Evolutionary conservation across 2,329 filamentous ascomycete species (phyloP).

Genomic region (Pezicula carpinea): DNA sequence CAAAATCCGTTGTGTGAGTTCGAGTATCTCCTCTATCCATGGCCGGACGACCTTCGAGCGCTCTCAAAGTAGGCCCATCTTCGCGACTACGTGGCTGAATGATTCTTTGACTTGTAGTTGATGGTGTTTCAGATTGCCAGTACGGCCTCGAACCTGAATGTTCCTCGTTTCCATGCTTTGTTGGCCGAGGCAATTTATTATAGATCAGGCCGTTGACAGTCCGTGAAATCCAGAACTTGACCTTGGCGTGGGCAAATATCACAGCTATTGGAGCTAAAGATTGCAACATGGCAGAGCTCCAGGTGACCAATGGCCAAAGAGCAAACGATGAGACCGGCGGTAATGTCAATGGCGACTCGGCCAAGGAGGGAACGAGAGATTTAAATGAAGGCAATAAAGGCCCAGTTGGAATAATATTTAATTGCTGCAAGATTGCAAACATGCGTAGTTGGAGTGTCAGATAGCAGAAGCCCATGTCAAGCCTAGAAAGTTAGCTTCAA

Average conservation of each 20-base stretch:
- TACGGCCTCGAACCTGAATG: slow-evolving; percentile 9
- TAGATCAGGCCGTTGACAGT: slow-evolving; percentile 26
- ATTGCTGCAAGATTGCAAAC: slow-evolving; percentile 28
- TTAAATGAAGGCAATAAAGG: slow-evolving; percentile 16
- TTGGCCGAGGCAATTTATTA: slow-evolving; percentile 23
- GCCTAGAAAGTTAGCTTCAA: slow-evolving; percentile 17
- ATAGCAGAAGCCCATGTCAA: slow-evolving; percentile 18
- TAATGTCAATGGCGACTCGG: slow-evolving; percentile 20
- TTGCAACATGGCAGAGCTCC: slow-evolving; percentile 9
- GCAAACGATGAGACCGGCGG: slow-evolving; percentile 10
- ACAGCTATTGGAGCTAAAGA: slow-evolving; percentile 22
- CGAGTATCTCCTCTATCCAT: slow-evolving; percentile 12
- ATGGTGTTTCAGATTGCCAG: slow-evolving; percentile 11
- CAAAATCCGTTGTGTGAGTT: slow-evolving; percentile 8
- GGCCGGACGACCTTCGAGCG: slow-evolving; percentile 24
- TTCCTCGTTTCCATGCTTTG: slow-evolving; percentile 14
- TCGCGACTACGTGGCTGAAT: slow-evolving; percentile 6
- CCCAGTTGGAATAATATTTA: slow-evolving; percentile 21
- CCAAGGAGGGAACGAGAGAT: slow-evolving; percentile 26
- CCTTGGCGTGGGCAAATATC: slow-evolving; percentile 18
- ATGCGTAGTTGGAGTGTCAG: slow-evolving; percentile 24
- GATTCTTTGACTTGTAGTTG: slow-evolving; percentile 11
- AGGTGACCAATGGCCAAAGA: slow-evolving; percentile 13
- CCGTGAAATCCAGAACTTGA: slow-evolving; percentile 17
- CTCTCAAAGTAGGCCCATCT: slow-evolving; percentile 24